Evolutionary conservation across 2,329 filamentous ascomycete genomes (phyloP), one percentile per base, ranked within the genome.

Genomic region (Clarireedia hainanense): DNA sequence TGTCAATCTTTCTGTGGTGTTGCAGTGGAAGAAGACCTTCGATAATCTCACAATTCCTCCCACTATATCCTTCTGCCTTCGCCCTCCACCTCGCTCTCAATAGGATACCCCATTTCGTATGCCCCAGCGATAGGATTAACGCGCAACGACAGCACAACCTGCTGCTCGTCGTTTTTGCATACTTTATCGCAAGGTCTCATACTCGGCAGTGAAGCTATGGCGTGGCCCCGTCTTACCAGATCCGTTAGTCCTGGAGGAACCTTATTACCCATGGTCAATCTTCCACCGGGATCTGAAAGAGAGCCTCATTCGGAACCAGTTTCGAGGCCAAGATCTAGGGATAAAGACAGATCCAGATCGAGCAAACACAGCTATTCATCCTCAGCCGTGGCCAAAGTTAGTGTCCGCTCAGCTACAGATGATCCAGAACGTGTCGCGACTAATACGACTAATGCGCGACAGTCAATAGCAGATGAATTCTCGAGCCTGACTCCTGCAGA

Each of bases 401-500:
- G 52, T 55, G 23, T 24, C 40, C 37, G 52, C 46, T 40, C 52
- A 55, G 67, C 53, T 5, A 43, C 20, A 54, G 20, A 12, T 55
- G 46, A 50, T 42, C 15, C 26, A 55, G 52, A 50, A 36, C 30
- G 12, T 15, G 23, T 24, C 17, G 24, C 52, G 47, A 50, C 52
- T 54, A 54, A 54, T 54, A 49, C 52, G 43, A 42, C 54, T 57
- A 57, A 57, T 54, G 43, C 43, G 42, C 50, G 24, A 52, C 50
- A 70, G 68, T 65, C 67, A 57, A 60, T 67, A 60, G 82, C 83
- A 56, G 80, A 85, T 57, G 76, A 83, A 54, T 86, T 76, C 67
- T 79, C 83, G 27, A 75, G 81, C 67, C 80, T 96, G 68, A 86
- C 84, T n/a, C 80, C 86, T 20, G 78, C 85, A 67, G 88, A 96